These are phyloP conservation scores for Lentinula novae-zelandiae DNA, from an alignment of 1,284 basidiomycete species.

Conservation along the genomic window DNA sequence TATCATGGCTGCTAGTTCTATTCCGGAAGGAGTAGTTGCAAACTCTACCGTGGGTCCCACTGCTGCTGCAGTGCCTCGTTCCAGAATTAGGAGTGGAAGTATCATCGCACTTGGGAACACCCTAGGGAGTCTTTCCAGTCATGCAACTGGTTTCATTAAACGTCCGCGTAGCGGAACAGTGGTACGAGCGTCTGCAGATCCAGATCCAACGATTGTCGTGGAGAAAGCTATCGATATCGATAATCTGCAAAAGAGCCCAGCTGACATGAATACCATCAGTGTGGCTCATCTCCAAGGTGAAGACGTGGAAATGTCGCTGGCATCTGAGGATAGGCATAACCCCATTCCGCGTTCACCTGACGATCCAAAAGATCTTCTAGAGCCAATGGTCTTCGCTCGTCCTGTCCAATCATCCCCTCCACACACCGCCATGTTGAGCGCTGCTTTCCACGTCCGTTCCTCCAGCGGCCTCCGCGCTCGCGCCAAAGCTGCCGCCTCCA, in stretches of 20 bases:
- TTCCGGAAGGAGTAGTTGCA: not conserved
- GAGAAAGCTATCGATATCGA: not conserved
- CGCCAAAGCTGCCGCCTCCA: slow-evolving; percentile 6
- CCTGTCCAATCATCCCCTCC: not conserved
- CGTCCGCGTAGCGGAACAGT: slow-evolving; percentile 11
- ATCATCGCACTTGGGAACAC: slow-evolving; percentile 7
- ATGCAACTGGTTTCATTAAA: slow-evolving; percentile 4
- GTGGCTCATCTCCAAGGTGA: not conserved
- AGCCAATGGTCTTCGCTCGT: not conserved
- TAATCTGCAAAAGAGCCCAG: not conserved
- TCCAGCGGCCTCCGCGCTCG: not conserved
- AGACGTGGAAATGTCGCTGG: not conserved
- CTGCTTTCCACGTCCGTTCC: not conserved
- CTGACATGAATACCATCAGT: not conserved
- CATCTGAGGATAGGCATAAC: not conserved
- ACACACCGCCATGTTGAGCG: not conserved
- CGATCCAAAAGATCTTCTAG: not conserved
- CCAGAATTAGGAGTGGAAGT: slow-evolving; percentile 11
- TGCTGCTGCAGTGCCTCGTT: slow-evolving; percentile 16
- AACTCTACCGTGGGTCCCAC: not conserved
- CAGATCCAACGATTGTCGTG: not conserved
- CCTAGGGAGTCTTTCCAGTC: slow-evolving; percentile 1
- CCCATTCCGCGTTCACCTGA: not conserved
- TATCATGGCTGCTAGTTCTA: not conserved
- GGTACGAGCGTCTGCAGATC: not conserved